These are phyloP conservation scores for Cucurbitaria berberidis DNA, from an alignment of 2,329 filamentous ascomycete genomes.

Conservation along the genomic window DNA sequence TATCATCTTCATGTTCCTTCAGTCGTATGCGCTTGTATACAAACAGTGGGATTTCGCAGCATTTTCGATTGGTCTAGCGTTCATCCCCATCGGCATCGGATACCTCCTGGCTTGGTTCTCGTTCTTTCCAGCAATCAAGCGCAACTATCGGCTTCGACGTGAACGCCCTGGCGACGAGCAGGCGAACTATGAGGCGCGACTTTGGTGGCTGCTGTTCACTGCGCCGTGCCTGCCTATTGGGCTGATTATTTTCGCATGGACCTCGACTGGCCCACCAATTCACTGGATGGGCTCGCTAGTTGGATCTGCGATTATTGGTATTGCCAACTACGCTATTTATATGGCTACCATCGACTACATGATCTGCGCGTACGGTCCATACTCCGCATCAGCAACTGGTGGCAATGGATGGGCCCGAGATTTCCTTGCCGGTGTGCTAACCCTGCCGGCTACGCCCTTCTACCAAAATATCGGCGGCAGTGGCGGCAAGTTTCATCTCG, in stretches of 20 bases:
- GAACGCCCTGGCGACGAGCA: constrained; percentile 38
- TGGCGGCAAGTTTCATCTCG: constrained; percentile 50
- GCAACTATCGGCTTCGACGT: constrained; percentile 43
- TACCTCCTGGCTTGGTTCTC: constrained; percentile 69
- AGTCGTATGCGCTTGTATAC: constrained; percentile 73
- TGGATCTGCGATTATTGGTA: constrained; percentile 70
- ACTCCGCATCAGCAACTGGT: constrained; percentile 77
- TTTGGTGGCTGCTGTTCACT: constrained; percentile 69
- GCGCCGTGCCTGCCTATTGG: constrained; percentile 70
- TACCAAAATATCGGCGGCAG: constrained; percentile 52
- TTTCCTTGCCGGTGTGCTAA: constrained; percentile 75
- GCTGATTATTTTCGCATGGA: constrained; percentile 75
- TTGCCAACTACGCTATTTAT: constrained; percentile 75
- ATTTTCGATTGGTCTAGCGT: constrained; percentile 65
- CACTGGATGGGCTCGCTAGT: constrained; percentile 75
- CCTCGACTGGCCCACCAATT: constrained; percentile 66
- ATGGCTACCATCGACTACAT: constrained; percentile 84
- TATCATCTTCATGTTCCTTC: constrained; percentile 79
- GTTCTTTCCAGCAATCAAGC: constrained; percentile 61
- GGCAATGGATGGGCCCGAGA: constrained; percentile 79
- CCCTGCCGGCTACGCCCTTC: constrained; percentile 69
- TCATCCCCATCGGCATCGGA: constrained; percentile 65
- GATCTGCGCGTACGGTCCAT: constrained; percentile 75
- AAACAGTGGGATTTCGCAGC: constrained; percentile 69
- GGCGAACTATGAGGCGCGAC: constrained; percentile 58